Base-by-base conservation (phyloP, 164 flowering plant species). In the Cinnamomum chago region DNA sequence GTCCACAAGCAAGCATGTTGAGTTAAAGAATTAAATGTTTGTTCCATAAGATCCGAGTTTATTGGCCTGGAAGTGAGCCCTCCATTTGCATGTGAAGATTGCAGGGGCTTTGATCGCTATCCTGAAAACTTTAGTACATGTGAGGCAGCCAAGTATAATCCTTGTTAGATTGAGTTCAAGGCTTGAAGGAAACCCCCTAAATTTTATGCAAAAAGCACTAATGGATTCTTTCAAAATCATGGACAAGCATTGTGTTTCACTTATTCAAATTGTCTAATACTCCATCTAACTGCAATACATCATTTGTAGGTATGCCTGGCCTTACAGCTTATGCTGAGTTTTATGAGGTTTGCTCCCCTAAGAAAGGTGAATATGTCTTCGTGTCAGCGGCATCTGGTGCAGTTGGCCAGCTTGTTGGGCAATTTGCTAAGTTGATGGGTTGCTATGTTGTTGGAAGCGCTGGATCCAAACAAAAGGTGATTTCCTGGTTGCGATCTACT, bases 361-460 rank as follows among this genome's bases (percentile, higher is more conserved):
- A 77, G 72, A 68, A 68, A 60, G 79, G 76, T 7, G 79, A 77
- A 62, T 20, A 24, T 28, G 79, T 77, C 18, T 77, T 62, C 14
- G 58, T 77, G 0, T 77, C 79, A 3, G 76, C 79, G n/a, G 79
- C 79, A 1, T 50, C 65, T 15, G 76, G 76, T 47, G 79, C 79
- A 50, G 76, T 73, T 35, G 75, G 79, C 27, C 79, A 76, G 40
- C 72, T 76, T 40, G 79, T 76, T 67, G 79, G 79, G 25, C 79
- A 77, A 22, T 73, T 77, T 22, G 79, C 79, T 22, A 77, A 77
- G 76, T n/a, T 69, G 40, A 73, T 77, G 73, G 73, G 76, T 25
- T 77, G 79, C 62, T 77, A 77, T 64, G 76, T 77, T 10, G 79
- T 76, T 67, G 79, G 79, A 22, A 76, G 71, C 15, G 75, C 67